Evolutionary conservation across 78 protist genomes (phyloP), one percentile per base, ranked within the genome.

Genomic region (Emiliania huxleyi): DNA sequence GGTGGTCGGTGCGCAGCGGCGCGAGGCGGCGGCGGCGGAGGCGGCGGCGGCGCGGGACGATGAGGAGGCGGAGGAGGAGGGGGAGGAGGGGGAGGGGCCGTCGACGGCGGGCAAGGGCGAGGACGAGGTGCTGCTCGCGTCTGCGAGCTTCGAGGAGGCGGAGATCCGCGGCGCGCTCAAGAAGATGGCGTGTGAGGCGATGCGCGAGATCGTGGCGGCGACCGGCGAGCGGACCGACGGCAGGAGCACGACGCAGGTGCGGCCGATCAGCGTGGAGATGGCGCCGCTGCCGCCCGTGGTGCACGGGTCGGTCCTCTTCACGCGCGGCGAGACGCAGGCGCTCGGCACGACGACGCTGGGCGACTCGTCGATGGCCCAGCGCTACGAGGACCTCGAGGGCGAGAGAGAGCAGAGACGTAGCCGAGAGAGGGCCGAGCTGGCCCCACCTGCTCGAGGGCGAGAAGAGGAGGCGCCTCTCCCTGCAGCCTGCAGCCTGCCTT

Each of bases 241-340:
- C 8, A 52, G 89, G 12, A 0, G 22, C 35, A 23, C 55, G 46
- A 44, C 46, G 23, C 56, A 81, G 8, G 89, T 81, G 56, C 89
- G 89, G 35, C 38, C 69, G 69, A 35, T 48, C 44, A n/a, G 25
- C 26, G 48, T 44, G 1, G 0, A 0, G 35, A 45, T 44, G 71
- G 0, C 42, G 26, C 40, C 69, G 69, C 71, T 48, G 18, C 90
- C 71, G 69, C 71, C 25, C 15, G 19, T 5, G n/a, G 62, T 44
- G 44, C 90, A 85, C 69, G 90, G 90, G 37, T 89, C 81, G 38
- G 93, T 81, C 25, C 88, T 91, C 49, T 91, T 91, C 69, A 91
- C 93, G 35, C 77, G 93, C 25, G 93, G 93, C 19, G 84, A 62
- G 69, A 91, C 93, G 71, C 93, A 91, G 69, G 4, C 93, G 25